These are phyloP conservation scores for Amphicarpaea edgeworthii DNA, from an alignment of 306 rosid genomes.

Conservation along the genomic window DNA sequence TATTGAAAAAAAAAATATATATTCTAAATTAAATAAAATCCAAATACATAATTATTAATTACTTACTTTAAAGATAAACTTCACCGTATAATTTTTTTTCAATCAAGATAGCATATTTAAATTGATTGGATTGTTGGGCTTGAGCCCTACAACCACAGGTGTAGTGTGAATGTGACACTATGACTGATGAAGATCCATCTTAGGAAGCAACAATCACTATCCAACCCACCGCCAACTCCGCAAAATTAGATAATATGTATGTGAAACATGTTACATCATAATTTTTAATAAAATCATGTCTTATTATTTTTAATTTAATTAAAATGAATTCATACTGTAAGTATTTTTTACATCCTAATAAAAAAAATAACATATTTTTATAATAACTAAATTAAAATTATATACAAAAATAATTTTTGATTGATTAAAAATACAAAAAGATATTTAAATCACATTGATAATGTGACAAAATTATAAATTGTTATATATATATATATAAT, in stretches of 20 bases:
- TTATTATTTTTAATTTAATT: not conserved
- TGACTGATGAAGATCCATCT: not conserved
- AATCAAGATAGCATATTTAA: not conserved
- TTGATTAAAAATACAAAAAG: no score
- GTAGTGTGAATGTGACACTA: not conserved
- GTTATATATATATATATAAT: no score
- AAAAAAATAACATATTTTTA: no score
- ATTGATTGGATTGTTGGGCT: conserved; percentile 13
- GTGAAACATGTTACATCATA: not conserved
- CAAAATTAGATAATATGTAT: not conserved
- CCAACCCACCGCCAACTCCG: not conserved
- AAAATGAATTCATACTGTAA: no score
- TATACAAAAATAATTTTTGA: no score
- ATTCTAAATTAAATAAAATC: not conserved
- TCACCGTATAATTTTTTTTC: not conserved
- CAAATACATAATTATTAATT: not conserved
- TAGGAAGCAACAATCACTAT: not conserved
- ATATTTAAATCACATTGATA: no score
- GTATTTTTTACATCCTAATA: no score
- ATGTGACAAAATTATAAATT: no score
- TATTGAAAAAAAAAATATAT: not conserved
- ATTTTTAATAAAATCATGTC: not conserved
- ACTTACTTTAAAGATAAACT: not conserved
- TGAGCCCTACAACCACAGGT: not conserved
- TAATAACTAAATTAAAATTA: no score